phyloP scores from a whole-genome alignment of 2,329 filamentous ascomycete species.

The Basipetospora sp. region DNA sequence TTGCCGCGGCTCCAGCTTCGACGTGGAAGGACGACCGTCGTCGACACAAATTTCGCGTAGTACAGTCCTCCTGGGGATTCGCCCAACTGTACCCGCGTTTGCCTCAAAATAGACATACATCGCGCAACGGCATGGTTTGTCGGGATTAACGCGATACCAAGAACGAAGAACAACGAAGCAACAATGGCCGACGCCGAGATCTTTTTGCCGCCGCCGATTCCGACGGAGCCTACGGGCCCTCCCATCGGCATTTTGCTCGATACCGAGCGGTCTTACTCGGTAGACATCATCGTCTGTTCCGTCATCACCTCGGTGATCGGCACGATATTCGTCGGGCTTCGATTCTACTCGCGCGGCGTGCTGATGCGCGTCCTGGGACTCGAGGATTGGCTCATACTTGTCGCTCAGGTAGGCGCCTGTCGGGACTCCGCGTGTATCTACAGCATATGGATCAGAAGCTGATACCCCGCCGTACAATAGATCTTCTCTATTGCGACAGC shows the following conservation, averaged over 20 bases:
- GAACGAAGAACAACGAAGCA: too few species aligned
- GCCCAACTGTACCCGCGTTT: too few species aligned
- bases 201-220: too few species aligned
- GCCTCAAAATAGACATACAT: too few species aligned
- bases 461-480: not conserved
- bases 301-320: not conserved
- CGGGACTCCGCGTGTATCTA: too few species aligned
- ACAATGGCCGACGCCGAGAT: too few species aligned
- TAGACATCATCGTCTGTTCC: slow-evolving; percentile 1
- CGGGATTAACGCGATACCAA: too few species aligned
- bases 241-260: not conserved
- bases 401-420: not conserved
- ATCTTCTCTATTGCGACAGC: not conserved
- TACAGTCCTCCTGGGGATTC: too few species aligned
- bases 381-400: not conserved
- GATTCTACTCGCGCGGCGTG: not conserved
- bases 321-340: slow-evolving; percentile 1
- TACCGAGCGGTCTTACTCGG: not conserved
- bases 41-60: too few species aligned
- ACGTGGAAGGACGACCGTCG: too few species aligned
- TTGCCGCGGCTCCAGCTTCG: too few species aligned
- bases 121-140: too few species aligned
- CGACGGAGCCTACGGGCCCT: not conserved
- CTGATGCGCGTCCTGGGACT: not conserved
- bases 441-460: not conserved